These are phyloP conservation scores for Chrysoporthe cubensis DNA, from an alignment of 2,329 filamentous ascomycete genomes.

Conservation along the genomic window DNA sequence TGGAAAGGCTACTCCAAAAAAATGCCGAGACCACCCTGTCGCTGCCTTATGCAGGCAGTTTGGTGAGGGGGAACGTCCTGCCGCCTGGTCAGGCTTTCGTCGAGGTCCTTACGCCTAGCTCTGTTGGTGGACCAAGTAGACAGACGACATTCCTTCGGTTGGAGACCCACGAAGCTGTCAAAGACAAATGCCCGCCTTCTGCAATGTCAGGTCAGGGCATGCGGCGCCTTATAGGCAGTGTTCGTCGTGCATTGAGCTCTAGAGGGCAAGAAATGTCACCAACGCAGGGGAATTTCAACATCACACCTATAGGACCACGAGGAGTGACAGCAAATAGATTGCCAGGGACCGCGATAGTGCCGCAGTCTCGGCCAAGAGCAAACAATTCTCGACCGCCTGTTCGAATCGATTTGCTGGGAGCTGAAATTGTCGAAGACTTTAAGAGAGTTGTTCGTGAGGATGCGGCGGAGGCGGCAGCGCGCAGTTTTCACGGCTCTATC, in stretches of 20 bases:
- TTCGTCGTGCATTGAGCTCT: slow-evolving; percentile 79
- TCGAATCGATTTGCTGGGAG: slow-evolving; percentile 82
- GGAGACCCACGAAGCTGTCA: slow-evolving; percentile 39
- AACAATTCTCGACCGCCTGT: slow-evolving; percentile 56
- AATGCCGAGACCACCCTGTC: slow-evolving; percentile 63
- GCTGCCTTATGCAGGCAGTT: slow-evolving; percentile 74
- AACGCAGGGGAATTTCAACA: slow-evolving; percentile 52
- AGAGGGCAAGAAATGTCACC: slow-evolving; percentile 49
- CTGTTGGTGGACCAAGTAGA: slow-evolving; percentile 48
- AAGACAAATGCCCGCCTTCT: slow-evolving; percentile 53
- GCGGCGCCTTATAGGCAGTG: slow-evolving; percentile 83
- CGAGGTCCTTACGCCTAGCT: slow-evolving; percentile 62
- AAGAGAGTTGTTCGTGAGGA: slow-evolving; percentile 74
- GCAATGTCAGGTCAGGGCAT: slow-evolving; percentile 75
- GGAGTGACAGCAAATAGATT: slow-evolving; percentile 61
- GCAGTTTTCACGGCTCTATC: slow-evolving; percentile 34
- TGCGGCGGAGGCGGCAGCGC: slow-evolving; percentile 47
- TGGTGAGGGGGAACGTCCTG: slow-evolving; percentile 84
- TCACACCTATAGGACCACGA: slow-evolving; percentile 53
- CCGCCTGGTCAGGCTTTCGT: slow-evolving; percentile 84
- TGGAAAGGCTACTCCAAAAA: slow-evolving; percentile 52
- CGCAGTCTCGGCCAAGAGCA: slow-evolving; percentile 53
- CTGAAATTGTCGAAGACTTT: slow-evolving; percentile 77
- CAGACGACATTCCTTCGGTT: slow-evolving; percentile 59
- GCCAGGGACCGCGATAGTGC: slow-evolving; percentile 64